phyloP scores from a whole-genome alignment of 352 stramenopile genomes.

The Phytophthora citricola region DNA sequence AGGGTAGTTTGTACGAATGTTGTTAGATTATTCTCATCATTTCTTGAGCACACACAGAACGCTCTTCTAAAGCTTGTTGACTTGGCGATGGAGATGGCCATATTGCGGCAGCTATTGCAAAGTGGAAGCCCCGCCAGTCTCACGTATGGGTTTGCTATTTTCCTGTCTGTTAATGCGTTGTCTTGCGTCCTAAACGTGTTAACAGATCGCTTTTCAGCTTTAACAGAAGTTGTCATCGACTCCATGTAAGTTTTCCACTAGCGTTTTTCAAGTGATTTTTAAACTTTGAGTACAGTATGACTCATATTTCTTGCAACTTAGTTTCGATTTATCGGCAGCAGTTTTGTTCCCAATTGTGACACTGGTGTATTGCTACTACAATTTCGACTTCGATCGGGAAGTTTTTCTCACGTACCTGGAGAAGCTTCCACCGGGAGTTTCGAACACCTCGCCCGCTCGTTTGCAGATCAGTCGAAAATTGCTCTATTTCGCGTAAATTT shows the following conservation, averaged over 20 bases:
- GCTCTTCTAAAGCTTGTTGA: conserved; percentile 41
- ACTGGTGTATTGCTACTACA: conserved; percentile 36
- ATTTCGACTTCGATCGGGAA: conserved; percentile 43
- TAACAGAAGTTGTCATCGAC: conserved; percentile 45
- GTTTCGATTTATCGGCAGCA: conserved; percentile 25
- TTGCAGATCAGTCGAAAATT: conserved; percentile 41
- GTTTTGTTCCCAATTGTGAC: conserved; percentile 38
- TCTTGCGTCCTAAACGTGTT: conserved; percentile 26
- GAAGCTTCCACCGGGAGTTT: conserved; percentile 28
- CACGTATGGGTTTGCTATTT: conserved; percentile 26
- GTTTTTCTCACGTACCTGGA: conserved; percentile 31
- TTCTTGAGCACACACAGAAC: conserved; percentile 27
- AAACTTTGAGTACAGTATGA: too few species aligned
- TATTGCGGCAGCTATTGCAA: conserved; percentile 35
- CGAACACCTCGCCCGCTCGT: conserved; percentile 37
- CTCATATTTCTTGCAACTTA: conserved; percentile 5
- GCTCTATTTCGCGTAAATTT: conserved; percentile 38
- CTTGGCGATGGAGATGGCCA: conserved; percentile 33
- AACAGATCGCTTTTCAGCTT: conserved; percentile 25
- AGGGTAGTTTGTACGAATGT: not conserved
- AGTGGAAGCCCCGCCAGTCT: conserved; percentile 30
- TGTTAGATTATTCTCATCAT: not conserved
- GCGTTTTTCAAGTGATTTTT: not conserved
- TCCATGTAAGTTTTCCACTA: conserved; percentile 24
- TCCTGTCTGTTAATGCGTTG: conserved; percentile 36